phyloP scores from a whole-genome alignment of 2,329 filamentous ascomycete species.

The Colletotrichum camelliae region DNA sequence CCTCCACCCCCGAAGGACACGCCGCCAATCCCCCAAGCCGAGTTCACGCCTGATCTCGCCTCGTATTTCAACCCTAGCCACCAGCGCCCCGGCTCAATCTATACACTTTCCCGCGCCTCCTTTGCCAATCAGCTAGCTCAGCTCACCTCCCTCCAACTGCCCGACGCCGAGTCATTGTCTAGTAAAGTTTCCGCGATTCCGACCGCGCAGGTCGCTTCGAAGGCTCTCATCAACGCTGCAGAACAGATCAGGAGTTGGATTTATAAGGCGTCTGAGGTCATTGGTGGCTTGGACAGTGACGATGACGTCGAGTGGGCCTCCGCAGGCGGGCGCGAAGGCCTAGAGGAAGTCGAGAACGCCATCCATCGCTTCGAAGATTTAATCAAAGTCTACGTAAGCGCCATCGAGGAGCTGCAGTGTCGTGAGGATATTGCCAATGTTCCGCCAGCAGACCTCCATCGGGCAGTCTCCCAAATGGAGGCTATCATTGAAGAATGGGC shows the following conservation, averaged over 20 bases:
- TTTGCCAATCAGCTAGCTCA: slow-evolving; percentile 94
- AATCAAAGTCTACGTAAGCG: slow-evolving; percentile 89
- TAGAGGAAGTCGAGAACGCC: slow-evolving; percentile 74
- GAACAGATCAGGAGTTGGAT: slow-evolving; percentile 97
- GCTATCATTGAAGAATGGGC: slow-evolving; percentile 84
- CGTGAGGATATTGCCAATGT: slow-evolving; percentile 78
- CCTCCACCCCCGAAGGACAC: slow-evolving; percentile 59
- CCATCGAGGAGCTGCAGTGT: slow-evolving; percentile 89
- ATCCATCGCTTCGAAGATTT: slow-evolving; percentile 86
- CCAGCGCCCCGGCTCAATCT: slow-evolving; percentile 83
- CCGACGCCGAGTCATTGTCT: slow-evolving; percentile 83
- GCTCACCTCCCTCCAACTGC: slow-evolving; percentile 87
- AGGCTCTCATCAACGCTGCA: slow-evolving; percentile 82
- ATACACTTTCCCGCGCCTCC: slow-evolving; percentile 88
- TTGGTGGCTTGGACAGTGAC: slow-evolving; percentile 88
- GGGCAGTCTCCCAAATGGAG: slow-evolving; percentile 88
- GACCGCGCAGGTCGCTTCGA: slow-evolving; percentile 82
- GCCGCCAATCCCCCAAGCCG: slow-evolving; percentile 35
- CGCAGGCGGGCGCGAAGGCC: slow-evolving; percentile 79
- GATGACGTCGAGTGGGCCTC: slow-evolving; percentile 99
- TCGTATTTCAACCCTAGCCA: slow-evolving; percentile 72
- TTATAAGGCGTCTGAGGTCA: slow-evolving; percentile 86
- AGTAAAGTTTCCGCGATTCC: slow-evolving; percentile 85
- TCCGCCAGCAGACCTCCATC: slow-evolving; percentile 72
- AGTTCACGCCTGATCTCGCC: slow-evolving; percentile 56